Percentiles rank a stretch among this genome's conserved stretches.
Conservation (phyloP, 306 rosid genomes). For the Hylodesmum podocarpum region DNA sequence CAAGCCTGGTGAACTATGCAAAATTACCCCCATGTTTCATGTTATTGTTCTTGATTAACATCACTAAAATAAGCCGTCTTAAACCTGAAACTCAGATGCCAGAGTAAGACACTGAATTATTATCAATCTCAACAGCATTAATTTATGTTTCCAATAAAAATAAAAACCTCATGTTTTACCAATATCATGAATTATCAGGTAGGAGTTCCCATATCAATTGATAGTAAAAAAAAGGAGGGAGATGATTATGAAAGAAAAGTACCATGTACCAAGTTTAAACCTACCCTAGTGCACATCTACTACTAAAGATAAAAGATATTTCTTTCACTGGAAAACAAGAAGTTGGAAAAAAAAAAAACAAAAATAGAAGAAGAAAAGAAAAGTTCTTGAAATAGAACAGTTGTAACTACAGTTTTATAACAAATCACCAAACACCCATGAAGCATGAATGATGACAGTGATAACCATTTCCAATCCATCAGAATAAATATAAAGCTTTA, state of each 20-base stretch:
- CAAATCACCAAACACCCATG: neutral
- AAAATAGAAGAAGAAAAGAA: no score
- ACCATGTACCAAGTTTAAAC: neutral
- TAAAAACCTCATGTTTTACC: neutral
- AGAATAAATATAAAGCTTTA: no score
- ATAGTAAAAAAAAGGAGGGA: neutral
- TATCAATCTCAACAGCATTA: neutral
- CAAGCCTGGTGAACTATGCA: neutral
- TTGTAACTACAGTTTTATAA: neutral
- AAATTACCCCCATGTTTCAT: neutral
- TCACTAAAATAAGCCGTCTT: neutral
- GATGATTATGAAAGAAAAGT: neutral
- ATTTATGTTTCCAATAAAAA: constrained; percentile 1
- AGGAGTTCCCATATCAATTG: neutral
- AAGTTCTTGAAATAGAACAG: neutral
- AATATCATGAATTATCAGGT: neutral
- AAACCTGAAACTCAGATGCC: neutral
- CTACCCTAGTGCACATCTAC: neutral
- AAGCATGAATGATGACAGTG: no score
- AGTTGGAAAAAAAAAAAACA: neutral
- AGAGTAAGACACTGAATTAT: neutral
- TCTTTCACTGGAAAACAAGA: neutral
- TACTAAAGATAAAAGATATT: neutral
- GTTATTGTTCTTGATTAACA: neutral
- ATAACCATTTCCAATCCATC: no score